Base-by-base conservation (phyloP, 2,329 filamentous ascomycete species). In the Phialophora verrucosa region DNA sequence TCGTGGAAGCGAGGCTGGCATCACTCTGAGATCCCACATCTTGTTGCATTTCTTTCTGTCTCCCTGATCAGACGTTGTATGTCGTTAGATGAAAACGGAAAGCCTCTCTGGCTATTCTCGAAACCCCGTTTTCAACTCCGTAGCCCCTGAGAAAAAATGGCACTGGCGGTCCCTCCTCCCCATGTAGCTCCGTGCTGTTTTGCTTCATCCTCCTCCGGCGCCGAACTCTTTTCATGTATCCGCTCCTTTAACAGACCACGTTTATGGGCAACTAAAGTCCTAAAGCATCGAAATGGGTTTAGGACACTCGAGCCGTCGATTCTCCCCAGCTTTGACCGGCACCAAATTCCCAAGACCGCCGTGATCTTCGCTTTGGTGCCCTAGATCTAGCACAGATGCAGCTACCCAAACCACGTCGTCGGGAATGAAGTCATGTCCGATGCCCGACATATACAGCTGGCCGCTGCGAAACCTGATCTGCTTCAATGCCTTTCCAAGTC, bases 361-460 rank as follows among this genome's bases (percentile, higher is more conserved):
- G 32, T 38, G 60, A 63, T 63, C 50, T 63, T 56, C 60, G 17
- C 38, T 12, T 55, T 25, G 50, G n/a, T 55, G 12, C 25, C 11
- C 23, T 4, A 62, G 31, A 42, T 62, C 49, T 42, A 44, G 49
- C 51, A 23, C 51, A 38, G 59, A 62, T 64, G 54, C 20, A 59
- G 29, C 20, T 31, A 44, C 53, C 14, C 25, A 35, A 27, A 51
- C 44, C 49, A 60, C 17, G 17, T 23, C 38, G 47, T 63, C 64
- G 64, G 64, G 60, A 4, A 51, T 47, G 17, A 59, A 3, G 31
- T 31, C 64, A 56, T 50, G 60, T 63, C 64, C 64, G 64, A 66
- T 60, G 55, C 50, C 64, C 64, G 64, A 63, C 64, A 35, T 59
- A 57, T 31, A 49, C 31, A 31, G 53, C 27, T 17, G 23, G 44